Conservation (phyloP, 495 filamentous ascomycete genomes). For the Neurospora pannonica region DNA sequence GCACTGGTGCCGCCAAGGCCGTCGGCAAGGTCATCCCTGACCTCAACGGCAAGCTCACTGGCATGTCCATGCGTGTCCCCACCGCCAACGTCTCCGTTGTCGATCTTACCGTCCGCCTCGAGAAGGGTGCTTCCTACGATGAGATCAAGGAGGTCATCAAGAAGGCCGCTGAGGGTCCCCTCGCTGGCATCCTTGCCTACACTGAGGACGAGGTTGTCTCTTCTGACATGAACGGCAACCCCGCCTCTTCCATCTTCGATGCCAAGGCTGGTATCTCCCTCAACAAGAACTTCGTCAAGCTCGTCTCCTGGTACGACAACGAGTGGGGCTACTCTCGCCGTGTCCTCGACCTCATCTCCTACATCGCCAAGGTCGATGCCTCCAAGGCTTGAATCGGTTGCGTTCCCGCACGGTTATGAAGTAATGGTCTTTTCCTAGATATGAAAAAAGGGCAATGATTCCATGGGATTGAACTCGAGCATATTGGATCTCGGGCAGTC, state of each 20-base stretch:
- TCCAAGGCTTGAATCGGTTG: constrained; percentile 27
- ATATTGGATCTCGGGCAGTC: neutral
- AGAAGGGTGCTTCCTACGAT: constrained; percentile 85
- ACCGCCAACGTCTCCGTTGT: constrained; percentile 99
- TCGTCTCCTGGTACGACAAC: constrained; percentile 94
- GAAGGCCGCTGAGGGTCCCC: constrained; percentile 69
- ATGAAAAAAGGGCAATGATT: neutral
- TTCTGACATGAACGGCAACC: constrained; percentile 83
- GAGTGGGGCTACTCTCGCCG: constrained; percentile 91
- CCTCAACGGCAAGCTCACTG: constrained; percentile 98
- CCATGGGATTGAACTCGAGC: neutral
- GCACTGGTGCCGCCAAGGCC: constrained; percentile 98
- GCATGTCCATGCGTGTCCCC: constrained; percentile 98
- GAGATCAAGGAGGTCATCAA: constrained; percentile 90
- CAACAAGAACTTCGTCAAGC: constrained; percentile 97
- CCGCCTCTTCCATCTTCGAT: constrained; percentile 94
- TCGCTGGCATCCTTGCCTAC: constrained; percentile 82
- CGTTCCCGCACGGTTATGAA: constrained; percentile 10
- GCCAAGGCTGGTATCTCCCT: constrained; percentile 98
- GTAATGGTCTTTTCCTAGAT: neutral
- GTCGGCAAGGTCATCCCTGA: constrained; percentile 98
- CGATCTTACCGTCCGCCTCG: constrained; percentile 86
- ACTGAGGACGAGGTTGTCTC: constrained; percentile 97
- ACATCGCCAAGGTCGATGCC: constrained; percentile 82
- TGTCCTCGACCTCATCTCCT: constrained; percentile 90